Evolutionary conservation across 2,329 filamentous ascomycete genomes (phyloP), one percentile per base, ranked within the genome.

Genomic region (Trichoderma endophyticum): DNA sequence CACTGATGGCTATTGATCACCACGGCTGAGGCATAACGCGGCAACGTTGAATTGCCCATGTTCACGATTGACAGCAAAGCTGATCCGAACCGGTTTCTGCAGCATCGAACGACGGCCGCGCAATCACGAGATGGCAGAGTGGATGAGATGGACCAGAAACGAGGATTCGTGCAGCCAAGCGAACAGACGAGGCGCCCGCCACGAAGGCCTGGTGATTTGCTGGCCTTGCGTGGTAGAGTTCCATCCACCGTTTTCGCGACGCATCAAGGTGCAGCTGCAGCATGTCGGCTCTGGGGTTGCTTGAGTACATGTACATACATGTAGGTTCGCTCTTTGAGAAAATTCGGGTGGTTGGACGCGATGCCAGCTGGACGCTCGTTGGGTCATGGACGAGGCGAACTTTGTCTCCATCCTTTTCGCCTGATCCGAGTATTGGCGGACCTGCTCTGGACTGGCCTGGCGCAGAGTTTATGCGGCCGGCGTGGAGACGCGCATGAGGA

Each of bases 401-500:
- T 21, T 21, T 34, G 57, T 48, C 34, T 6, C 59, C 32, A 62
- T 39, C 32, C 32, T 30, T 30, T 15, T n/a, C 30, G 57, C 57
- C 57, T 62, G 60, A 21, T 51, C 61, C 28, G 21, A 61, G 62
- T n/a, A 6, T 62, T 62, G 63, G 26, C 28, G 24, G 21, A 26
- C 21, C n/a, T 72, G 14, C 21, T 34, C 56, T 14, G 48, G 60
- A 59, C 69, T 51, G 69, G 61, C 54, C 28, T 30, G 51, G 67
- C 14, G 32, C 15, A 61, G 21, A 21, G 8, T 32, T 51, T 70
- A 59, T 71, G 69, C 56, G 70, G 70, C 70, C 48, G 9, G 7
- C 15, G 66, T 63, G 66, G 60, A 26, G 51, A 39, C 26, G 51
- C 61, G 71, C 71, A 72, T 72, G 60, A 56, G 26, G 71, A 70